phyloP scores from a whole-genome alignment of 441 rosid genomes.

The Lepidium campestre region DNA sequence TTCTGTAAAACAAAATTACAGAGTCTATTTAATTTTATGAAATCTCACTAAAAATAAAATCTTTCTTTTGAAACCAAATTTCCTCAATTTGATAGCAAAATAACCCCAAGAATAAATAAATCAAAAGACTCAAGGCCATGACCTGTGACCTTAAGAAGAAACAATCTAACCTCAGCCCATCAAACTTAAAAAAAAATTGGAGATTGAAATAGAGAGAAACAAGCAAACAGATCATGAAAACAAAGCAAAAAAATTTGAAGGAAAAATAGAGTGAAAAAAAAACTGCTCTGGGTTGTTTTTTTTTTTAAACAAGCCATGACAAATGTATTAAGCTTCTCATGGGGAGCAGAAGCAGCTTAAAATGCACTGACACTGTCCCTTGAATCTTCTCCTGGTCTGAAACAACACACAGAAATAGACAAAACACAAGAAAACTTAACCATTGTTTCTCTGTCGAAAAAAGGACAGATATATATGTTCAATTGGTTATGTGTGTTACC shows the following conservation, averaged over 20 bases:
- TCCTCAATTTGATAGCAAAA: constrained; percentile 23
- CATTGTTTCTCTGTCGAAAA: neutral
- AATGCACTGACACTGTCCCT: constrained; percentile 80
- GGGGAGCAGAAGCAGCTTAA: constrained; percentile 86
- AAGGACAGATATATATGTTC: neutral
- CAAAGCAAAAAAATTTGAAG: constrained; percentile 3
- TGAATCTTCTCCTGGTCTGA: constrained; percentile 32
- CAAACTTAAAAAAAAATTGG: constrained; percentile 5
- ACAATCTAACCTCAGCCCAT: constrained; percentile 19
- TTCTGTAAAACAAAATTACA: neutral
- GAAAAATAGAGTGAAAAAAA: neutral
- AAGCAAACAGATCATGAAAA: constrained; percentile 14
- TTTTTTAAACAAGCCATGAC: constrained; percentile 24
- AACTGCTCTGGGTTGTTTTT: constrained; percentile 18
- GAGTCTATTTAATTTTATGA: neutral
- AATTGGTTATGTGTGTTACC: constrained; percentile 12
- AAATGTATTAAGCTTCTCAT: constrained; percentile 35
- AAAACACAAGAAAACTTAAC: constrained; percentile 9
- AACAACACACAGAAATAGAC: constrained; percentile 19
- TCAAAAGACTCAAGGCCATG: constrained; percentile 29
- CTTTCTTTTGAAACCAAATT: constrained; percentile 17
- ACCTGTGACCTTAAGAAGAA: constrained; percentile 20
- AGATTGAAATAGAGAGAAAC: neutral
- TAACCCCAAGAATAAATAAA: constrained; percentile 31
- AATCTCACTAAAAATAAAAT: neutral